Conservation (phyloP, 345 rosid species). For the Litchi chinensis region DNA sequence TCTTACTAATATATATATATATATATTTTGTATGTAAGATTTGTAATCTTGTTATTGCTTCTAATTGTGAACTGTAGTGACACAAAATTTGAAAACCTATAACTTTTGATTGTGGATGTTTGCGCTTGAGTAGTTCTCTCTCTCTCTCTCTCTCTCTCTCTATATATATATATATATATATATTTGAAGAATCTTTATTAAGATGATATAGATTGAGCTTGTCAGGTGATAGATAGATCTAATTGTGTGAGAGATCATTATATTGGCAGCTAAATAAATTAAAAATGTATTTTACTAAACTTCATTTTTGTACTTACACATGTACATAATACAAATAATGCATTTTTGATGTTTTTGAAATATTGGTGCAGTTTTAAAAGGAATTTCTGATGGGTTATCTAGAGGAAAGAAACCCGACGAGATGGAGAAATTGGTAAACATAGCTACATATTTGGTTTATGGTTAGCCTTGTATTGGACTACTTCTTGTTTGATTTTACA, state of each 20-base stretch:
- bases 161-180: too few relatives aligned
- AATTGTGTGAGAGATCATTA: not conserved
- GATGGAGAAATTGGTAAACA: slow-evolving; percentile 63
- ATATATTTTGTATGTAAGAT: too few relatives aligned
- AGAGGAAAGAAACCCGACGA: slow-evolving; percentile 80
- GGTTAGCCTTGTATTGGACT: not conserved
- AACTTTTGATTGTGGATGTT: too few relatives aligned
- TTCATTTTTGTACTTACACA: not conserved
- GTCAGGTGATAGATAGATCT: not conserved
- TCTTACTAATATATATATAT: too few relatives aligned
- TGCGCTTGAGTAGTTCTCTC: too few relatives aligned
- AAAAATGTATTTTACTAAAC: not conserved
- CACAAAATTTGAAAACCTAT: too few relatives aligned
- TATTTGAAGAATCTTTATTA: not conserved
- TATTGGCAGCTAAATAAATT: not conserved
- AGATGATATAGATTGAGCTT: not conserved
- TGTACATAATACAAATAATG: not conserved
- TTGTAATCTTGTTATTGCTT: too few relatives aligned
- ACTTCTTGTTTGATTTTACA: not conserved
- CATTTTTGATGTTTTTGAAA: not conserved
- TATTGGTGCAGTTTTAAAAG: slow-evolving; percentile 67
- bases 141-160: too few relatives aligned
- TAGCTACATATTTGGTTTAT: not conserved
- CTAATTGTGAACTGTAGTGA: too few relatives aligned
- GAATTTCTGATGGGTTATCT: slow-evolving; percentile 71